phyloP scores from a whole-genome alignment of 768 basidiomycete genomes.

The Hydnum rufescens region DNA sequence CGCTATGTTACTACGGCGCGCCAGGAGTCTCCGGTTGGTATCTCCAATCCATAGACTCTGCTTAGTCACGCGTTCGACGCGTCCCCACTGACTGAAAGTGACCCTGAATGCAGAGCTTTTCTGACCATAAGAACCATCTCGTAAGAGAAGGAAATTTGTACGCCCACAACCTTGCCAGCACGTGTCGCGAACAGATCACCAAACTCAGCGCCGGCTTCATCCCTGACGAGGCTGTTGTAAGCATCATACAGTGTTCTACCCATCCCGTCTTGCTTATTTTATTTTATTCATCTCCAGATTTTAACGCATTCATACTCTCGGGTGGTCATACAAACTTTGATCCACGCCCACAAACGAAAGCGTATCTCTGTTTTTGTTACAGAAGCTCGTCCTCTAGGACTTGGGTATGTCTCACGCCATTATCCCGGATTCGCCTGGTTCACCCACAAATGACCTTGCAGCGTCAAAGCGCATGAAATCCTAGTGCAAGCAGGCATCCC shows the following conservation, averaged over 20 bases:
- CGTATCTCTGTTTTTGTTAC: slow-evolving; percentile 96
- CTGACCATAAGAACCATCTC: slow-evolving; percentile 63
- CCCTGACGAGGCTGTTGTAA: slow-evolving; percentile 79
- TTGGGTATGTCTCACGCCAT: slow-evolving; percentile 39
- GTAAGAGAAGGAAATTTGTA: slow-evolving; percentile 65
- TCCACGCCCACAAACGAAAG: slow-evolving; percentile 76
- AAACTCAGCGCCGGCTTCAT: slow-evolving; percentile 80
- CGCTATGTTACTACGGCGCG: slow-evolving; percentile 73
- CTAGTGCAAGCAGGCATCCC: slow-evolving; percentile 82
- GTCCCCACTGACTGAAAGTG: too few species aligned
- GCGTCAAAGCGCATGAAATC: slow-evolving; percentile 77
- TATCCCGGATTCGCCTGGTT: neutral
- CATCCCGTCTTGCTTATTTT: slow-evolving; percentile 2
- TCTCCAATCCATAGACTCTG: neutral
- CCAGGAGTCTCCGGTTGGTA: slow-evolving; percentile 27
- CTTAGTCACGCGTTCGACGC: neutral
- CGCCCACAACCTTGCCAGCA: slow-evolving; percentile 45
- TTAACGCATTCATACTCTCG: slow-evolving; percentile 93
- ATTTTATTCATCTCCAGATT: slow-evolving; percentile 34
- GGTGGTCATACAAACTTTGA: slow-evolving; percentile 82
- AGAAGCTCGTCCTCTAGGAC: slow-evolving; percentile 76
- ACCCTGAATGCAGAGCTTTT: slow-evolving; percentile 41
- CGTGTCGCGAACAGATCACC: slow-evolving; percentile 80
- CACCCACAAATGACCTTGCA: slow-evolving; percentile 17
- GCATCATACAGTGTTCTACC: slow-evolving; percentile 12